A percentile compares a stretch with the other conserved stretches of the same genome.
These are phyloP conservation scores for Glutinoglossum americanum DNA, from an alignment of 495 filamentous ascomycete genomes.

Conservation along the genomic window DNA sequence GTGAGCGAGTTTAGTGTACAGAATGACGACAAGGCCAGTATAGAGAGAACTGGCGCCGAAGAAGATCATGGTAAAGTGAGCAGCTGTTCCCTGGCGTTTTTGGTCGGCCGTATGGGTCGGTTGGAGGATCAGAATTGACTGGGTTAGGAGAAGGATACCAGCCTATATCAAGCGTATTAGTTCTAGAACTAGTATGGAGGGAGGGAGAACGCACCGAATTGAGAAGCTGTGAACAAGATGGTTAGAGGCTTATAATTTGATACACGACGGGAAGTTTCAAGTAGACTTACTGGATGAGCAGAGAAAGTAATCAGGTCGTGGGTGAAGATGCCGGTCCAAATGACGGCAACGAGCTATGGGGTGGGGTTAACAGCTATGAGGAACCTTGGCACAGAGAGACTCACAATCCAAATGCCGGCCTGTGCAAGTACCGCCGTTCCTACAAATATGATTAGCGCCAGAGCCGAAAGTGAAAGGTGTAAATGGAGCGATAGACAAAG, in stretches of 20 bases:
- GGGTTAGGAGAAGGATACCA: slow-evolving; percentile 47
- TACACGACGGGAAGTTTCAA: neutral
- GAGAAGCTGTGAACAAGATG: slow-evolving; percentile 29
- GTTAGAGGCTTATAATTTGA: neutral
- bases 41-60: slow-evolving; percentile 38
- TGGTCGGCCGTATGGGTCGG: slow-evolving; percentile 57
- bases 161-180: slow-evolving; percentile 12
- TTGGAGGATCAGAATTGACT: slow-evolving; percentile 70
- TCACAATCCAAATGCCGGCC: slow-evolving; percentile 41
- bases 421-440: slow-evolving; percentile 51
- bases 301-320: slow-evolving; percentile 52
- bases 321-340: slow-evolving; percentile 56
- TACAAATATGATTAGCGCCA: slow-evolving; percentile 11
- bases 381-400: slow-evolving; percentile 7
- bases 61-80: slow-evolving; percentile 45
- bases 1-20: slow-evolving; percentile 53
- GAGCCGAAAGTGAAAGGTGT: neutral
- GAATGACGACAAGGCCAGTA: slow-evolving; percentile 53
- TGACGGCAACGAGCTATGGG: slow-evolving; percentile 44
- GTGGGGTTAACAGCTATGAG: slow-evolving; percentile 4
- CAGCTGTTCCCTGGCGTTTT: slow-evolving; percentile 47
- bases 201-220: slow-evolving; percentile 28
- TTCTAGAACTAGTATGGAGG: neutral
- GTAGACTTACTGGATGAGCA: slow-evolving; percentile 46
- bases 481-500: neutral